Conservation (phyloP, 176 grass and related monocot species). For the Eleusine coracana region DNA sequence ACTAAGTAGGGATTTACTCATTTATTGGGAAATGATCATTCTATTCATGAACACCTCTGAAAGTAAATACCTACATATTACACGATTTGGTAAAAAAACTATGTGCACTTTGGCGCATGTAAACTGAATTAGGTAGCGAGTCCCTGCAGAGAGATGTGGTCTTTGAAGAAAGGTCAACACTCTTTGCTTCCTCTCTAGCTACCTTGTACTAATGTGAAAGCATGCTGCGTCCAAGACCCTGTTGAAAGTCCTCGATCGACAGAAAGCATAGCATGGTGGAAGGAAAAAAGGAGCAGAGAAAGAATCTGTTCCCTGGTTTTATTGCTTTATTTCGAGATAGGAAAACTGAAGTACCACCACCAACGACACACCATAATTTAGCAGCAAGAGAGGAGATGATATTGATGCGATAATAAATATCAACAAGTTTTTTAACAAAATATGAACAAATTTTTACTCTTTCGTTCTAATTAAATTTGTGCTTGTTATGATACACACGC, state of each 20-base stretch:
- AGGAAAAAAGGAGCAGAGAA: background rate
- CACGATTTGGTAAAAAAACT: background rate
- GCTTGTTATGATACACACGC: background rate
- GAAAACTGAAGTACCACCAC: background rate
- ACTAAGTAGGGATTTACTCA: conserved; percentile 27
- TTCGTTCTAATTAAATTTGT: background rate
- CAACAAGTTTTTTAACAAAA: too few relatives aligned
- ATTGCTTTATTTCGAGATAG: background rate
- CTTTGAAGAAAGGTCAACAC: conserved; percentile 12
- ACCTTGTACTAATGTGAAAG: conserved; percentile 46
- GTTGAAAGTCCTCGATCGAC: background rate
- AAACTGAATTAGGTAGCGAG: background rate
- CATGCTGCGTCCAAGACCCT: conserved; percentile 15
- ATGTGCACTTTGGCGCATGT: background rate
- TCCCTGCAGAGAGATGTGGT: background rate
- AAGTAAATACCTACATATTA: background rate
- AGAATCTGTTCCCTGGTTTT: background rate
- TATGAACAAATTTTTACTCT: background rate
- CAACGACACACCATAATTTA: background rate
- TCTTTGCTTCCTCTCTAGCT: background rate
- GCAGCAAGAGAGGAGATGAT: background rate
- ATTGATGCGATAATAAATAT: background rate
- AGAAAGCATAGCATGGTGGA: conserved; percentile 10
- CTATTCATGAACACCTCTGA: background rate
- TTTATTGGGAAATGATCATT: background rate